Percentiles rank a stretch among this genome's conserved stretches.
Evolutionary conservation across 2,329 filamentous ascomycete species (phyloP).

Genomic region (Penicillium capsulatum): DNA sequence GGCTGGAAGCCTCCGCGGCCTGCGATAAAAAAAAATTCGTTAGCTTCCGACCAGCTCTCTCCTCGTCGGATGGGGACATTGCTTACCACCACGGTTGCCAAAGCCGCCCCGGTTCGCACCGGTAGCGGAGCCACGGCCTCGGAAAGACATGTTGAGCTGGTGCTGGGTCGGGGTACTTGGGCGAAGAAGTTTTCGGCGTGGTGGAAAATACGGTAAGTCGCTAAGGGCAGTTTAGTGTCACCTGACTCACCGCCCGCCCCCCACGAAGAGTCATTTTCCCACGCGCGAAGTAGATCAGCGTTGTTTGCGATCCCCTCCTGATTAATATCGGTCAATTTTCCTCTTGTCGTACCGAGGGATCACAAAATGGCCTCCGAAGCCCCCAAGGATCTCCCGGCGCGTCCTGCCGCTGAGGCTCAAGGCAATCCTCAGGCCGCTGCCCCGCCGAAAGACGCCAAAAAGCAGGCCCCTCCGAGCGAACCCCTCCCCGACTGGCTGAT

Average conservation of each 20-base stretch:
- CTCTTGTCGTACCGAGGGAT: slow-evolving; percentile 15
- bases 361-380: slow-evolving; percentile 33
- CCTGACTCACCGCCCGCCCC: slow-evolving; percentile 34
- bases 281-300: slow-evolving; percentile 11
- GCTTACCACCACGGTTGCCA: slow-evolving; percentile 42
- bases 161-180: slow-evolving; percentile 26
- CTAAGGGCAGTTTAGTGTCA: slow-evolving; percentile 35
- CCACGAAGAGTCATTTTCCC: slow-evolving; percentile 20
- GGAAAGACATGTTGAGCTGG: slow-evolving; percentile 58
- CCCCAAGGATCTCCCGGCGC: slow-evolving; percentile 36
- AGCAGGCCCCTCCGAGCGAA: slow-evolving; percentile 26
- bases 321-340: slow-evolving; percentile 21
- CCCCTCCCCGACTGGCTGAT: slow-evolving; percentile 71
- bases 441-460: slow-evolving; percentile 31
- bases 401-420: slow-evolving; percentile 31
- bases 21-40: slow-evolving; percentile 40
- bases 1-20: slow-evolving; percentile 60
- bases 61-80: slow-evolving; percentile 3
- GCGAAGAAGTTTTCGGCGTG: slow-evolving; percentile 40
- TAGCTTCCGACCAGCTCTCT: slow-evolving; percentile 21
- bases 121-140: slow-evolving; percentile 51
- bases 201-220: slow-evolving; percentile 44
- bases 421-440: slow-evolving; percentile 26
- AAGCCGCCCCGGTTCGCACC: slow-evolving; percentile 52
- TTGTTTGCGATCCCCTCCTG: slow-evolving; percentile 10